phyloP scores from a whole-genome alignment of 495 filamentous ascomycete genomes.

The Tuber microsphaerosporum region DNA sequence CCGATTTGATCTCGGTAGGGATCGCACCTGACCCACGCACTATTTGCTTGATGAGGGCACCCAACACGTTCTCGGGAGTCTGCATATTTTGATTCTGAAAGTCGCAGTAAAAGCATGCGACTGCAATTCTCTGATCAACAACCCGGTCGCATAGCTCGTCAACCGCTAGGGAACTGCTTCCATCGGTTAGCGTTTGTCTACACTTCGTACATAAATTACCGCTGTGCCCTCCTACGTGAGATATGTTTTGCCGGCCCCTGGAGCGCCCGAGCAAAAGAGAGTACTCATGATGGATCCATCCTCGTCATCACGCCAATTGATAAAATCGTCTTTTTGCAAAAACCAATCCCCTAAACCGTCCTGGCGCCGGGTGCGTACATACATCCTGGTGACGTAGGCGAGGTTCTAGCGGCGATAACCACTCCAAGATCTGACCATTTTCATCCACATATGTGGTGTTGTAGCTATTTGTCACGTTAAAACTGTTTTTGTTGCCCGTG shows the following conservation, averaged over 20 bases:
- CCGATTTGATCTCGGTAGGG: background rate
- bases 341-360: background rate
- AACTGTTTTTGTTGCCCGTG: background rate
- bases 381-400: background rate
- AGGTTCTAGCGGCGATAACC: background rate
- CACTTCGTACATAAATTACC: background rate
- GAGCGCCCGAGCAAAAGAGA: too few species aligned
- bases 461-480: background rate
- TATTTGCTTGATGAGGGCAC: background rate
- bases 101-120: background rate
- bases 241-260: too few species aligned
- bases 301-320: background rate
- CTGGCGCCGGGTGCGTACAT: background rate
- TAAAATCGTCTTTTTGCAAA: background rate
- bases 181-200: background rate
- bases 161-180: background rate
- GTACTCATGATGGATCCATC: too few species aligned
- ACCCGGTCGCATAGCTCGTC: background rate
- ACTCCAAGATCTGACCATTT: background rate
- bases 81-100: background rate
- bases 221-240: too few species aligned
- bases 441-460: background rate
- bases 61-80: background rate
- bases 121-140: background rate
- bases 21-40: background rate